Base-by-base conservation (phyloP, 345 rosid genomes). In the Cardamine chenopodiifolia region DNA sequence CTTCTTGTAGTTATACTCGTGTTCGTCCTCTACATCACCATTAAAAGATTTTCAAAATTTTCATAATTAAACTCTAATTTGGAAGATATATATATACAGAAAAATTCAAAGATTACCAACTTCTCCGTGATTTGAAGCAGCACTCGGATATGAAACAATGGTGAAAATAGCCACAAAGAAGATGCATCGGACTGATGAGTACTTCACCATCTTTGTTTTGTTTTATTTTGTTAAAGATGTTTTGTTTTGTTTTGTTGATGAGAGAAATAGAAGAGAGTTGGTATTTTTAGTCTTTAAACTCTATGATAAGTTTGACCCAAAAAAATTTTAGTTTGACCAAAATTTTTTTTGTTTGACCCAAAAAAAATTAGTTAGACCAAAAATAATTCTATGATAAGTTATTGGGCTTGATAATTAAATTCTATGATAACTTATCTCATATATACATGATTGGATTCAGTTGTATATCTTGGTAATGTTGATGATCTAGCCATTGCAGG, bases 1-100 rank as follows among this genome's bases (percentile, higher is more conserved):
- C 23, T 55, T 68, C 9, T 62, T 45, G 52, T 90, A 94, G 75
- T 34, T 73, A 74, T 91, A 94, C 18, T 87, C 95, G 28, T 11
- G 79, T 63, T 94, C 96, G 28, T 90, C 83, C 84, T 89, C 97
- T 93, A 15, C 34, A 71, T 59, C 54, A 65, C 65, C 56, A 42
- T 14, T 2, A 0, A n/a, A 50, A 22, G 7, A 17, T 4, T 9
- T 29, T 48, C 49, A 59, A 47, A 18, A 66, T 10, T 58, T 56
- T 22, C 22, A 55, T 17, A 26, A 2, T 6, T 3, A 62, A 55
- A 65, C 5, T 32, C 9, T 58, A 66, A 7, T 53, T 18, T 62
- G 20, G 32, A 52, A 28, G 11, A 12, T 15, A 5, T 15, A 5
- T 15, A 34, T 4, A 28, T 12, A 42, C n/a, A 45, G 53, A 62